phyloP scores from a whole-genome alignment of 2,329 filamentous ascomycete genomes.

The Colletotrichum theobromicola region DNA sequence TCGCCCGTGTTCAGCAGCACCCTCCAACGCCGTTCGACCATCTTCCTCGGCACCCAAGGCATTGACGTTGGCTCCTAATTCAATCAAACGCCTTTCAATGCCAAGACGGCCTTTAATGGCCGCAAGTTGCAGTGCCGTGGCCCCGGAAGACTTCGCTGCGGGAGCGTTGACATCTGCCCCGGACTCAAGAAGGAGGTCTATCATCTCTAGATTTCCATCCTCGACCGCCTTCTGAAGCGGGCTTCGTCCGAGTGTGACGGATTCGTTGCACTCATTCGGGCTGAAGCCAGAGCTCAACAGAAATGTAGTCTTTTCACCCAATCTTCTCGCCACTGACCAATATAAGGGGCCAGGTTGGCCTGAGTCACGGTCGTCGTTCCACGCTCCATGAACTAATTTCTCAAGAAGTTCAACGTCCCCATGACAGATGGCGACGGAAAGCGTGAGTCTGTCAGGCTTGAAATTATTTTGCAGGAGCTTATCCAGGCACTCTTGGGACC shows the following conservation, averaged over 20 bases:
- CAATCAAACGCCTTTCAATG: fast-evolving
- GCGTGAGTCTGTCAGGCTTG: fast-evolving
- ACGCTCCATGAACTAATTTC: neutral
- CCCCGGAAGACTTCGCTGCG: fast-evolving
- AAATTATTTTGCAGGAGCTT: neutral
- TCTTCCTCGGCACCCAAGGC: fast-evolving
- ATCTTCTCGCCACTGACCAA: neutral
- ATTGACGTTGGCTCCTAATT: fast-evolving
- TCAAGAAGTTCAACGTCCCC: fast-evolving
- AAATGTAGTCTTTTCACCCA: fast-evolving
- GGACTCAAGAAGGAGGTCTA: neutral
- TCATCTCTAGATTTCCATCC: fast-evolving
- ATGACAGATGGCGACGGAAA: fast-evolving
- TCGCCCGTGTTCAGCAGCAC: fast-evolving
- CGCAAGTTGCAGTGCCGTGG: neutral
- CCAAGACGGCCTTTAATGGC: neutral
- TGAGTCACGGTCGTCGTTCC: neutral
- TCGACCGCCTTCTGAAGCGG: neutral
- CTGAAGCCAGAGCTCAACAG: fast-evolving
- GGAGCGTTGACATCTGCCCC: fast-evolving
- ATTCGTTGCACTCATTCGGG: fast-evolving
- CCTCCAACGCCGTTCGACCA: neutral
- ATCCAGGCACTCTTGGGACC: neutral
- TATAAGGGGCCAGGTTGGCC: neutral
- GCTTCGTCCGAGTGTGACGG: fast-evolving